These are phyloP conservation scores for Chlamydomonas asymmetrica DNA, from an alignment of 139 green algal genomes.

Conservation along the genomic window DNA sequence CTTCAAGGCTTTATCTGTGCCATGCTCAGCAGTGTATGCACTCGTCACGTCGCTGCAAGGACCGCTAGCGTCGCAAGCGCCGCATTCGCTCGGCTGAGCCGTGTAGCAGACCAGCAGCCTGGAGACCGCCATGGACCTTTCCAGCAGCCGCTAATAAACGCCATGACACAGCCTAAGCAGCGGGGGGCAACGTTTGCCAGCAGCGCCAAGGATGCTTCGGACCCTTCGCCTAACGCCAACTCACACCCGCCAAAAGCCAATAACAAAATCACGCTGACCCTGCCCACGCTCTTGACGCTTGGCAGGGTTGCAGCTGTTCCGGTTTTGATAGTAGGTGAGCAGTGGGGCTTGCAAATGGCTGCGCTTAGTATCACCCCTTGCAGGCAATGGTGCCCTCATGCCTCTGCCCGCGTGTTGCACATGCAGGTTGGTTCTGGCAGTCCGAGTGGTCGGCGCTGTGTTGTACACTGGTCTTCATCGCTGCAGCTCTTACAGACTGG, in stretches of 20 bases:
- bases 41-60: no score
- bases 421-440: conserved; percentile 63
- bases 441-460: conserved; percentile 34
- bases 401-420: neutral
- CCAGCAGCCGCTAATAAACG: no score
- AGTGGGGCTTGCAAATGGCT: neutral
- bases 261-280: conserved; percentile 54
- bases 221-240: no score
- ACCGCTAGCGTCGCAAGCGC: no score
- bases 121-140: no score
- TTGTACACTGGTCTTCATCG: conserved; percentile 76
- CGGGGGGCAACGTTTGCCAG: no score
- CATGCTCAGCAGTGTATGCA: no score
- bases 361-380: neutral
- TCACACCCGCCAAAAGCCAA: neutral
- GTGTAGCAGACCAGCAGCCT: no score
- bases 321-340: conserved; percentile 62
- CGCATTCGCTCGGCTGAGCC: no score
- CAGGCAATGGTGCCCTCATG: neutral
- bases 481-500: conserved; percentile 91
- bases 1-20: no score
- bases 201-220: no score
- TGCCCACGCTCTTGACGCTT: conserved; percentile 90
- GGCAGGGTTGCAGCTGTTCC: conserved; percentile 81
- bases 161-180: no score